Percentiles rank a stretch among this genome's conserved stretches.
Evolutionary conservation across 2,329 filamentous ascomycete species (phyloP).

Genomic region (Ampelomyces quisqualis): DNA sequence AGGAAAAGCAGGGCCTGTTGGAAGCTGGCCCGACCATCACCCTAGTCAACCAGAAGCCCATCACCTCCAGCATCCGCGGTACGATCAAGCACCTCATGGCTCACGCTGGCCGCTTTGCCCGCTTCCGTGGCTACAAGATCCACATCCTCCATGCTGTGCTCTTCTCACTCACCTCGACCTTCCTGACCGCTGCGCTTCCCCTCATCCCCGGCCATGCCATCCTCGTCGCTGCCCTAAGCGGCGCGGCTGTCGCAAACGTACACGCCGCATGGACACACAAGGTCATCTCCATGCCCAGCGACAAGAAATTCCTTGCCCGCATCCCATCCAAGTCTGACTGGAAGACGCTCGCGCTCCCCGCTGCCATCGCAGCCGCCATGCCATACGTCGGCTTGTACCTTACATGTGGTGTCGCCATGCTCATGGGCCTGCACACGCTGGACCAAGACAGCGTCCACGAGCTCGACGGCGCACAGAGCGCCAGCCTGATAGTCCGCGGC

Average conservation of each 20-base stretch:
- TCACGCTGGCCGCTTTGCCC: conserved; percentile 63
- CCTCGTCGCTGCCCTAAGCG: conserved; percentile 58
- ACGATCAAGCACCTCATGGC: conserved; percentile 63
- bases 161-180: conserved; percentile 43
- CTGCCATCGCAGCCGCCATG: conserved; percentile 62
- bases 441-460: conserved; percentile 35
- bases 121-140: conserved; percentile 67
- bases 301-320: conserved; percentile 62
- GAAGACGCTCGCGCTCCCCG: conserved; percentile 68
- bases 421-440: conserved; percentile 42
- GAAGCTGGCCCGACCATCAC: conserved; percentile 45
- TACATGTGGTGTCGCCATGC: conserved; percentile 47
- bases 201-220: conserved; percentile 50
- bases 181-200: conserved; percentile 49
- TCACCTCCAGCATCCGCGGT: conserved; percentile 61
- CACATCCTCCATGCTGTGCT: conserved; percentile 44
- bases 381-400: conserved; percentile 57
- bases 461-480: conserved; percentile 37
- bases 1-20: conserved; percentile 42
- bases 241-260: conserved; percentile 65
- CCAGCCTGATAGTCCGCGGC: conserved; percentile 46
- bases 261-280: conserved; percentile 82
- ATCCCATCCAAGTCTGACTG: conserved; percentile 67
- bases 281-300: conserved; percentile 70
- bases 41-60: conserved; percentile 55